Conservation (phyloP, 2,329 filamentous ascomycete genomes). For the Periconia sp. region DNA sequence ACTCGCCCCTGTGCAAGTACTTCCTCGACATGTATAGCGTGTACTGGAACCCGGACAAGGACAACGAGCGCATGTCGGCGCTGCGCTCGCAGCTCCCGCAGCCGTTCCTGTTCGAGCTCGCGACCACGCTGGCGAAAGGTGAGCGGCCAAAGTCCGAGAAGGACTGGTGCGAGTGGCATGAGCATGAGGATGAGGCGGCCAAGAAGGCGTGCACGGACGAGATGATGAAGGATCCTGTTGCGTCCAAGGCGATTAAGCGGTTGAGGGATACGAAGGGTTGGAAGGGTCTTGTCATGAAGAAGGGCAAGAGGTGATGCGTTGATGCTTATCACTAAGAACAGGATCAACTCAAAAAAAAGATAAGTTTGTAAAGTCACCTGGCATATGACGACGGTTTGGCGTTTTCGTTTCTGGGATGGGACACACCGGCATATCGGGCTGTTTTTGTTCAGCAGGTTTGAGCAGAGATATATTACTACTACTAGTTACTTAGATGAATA, state of each 20-base stretch:
- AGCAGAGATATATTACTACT: background rate
- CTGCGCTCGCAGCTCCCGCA: slow-evolving; percentile 37
- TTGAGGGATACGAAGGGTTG: slow-evolving; percentile 40
- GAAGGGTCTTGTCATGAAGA: slow-evolving; percentile 41
- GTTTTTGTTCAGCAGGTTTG: background rate
- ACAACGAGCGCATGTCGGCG: slow-evolving; percentile 32
- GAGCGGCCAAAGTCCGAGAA: slow-evolving; percentile 39
- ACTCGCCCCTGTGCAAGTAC: slow-evolving; percentile 35
- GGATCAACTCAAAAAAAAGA: no score
- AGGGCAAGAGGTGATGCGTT: slow-evolving; percentile 31
- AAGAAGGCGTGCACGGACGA: slow-evolving; percentile 37
- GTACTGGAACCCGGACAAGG: slow-evolving; percentile 39
- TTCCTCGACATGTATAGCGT: slow-evolving; percentile 42
- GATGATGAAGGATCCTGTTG: slow-evolving; percentile 30
- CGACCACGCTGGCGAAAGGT: slow-evolving; percentile 32
- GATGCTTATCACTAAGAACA: background rate
- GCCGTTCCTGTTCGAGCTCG: slow-evolving; percentile 38
- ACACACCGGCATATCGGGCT: background rate
- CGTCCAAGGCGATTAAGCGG: slow-evolving; percentile 32
- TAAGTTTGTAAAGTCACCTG: background rate
- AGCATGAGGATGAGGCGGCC: slow-evolving; percentile 36
- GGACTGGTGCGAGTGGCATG: slow-evolving; percentile 41
- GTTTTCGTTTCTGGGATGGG: background rate
- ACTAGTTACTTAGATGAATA: background rate
- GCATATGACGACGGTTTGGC: background rate